These are phyloP conservation scores for Setaria italica DNA, from an alignment of 202 grass and related monocot genomes.

Conservation along the genomic window DNA sequence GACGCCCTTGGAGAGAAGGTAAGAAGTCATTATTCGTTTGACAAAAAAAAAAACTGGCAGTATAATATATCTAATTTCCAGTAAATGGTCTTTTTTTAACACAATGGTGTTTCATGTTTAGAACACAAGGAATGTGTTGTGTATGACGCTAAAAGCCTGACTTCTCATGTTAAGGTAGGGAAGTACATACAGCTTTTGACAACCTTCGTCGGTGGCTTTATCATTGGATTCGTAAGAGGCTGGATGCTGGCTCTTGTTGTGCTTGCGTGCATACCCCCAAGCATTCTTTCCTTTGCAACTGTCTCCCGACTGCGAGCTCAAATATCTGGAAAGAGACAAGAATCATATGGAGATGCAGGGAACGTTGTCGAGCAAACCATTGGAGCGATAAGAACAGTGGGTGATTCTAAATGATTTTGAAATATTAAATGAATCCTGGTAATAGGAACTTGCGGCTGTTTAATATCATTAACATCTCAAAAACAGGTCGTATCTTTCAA, in stretches of 20 bases:
- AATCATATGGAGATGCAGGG: slow-evolving; percentile 64
- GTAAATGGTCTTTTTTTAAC: background rate
- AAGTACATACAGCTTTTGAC: slow-evolving; percentile 73
- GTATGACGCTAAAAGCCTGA: background rate
- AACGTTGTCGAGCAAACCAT: slow-evolving; percentile 77
- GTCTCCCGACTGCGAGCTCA: slow-evolving; percentile 59
- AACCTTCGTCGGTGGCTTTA: slow-evolving; percentile 69
- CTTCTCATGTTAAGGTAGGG: slow-evolving; percentile 61
- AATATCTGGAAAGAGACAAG: slow-evolving; percentile 61
- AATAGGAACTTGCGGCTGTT: slow-evolving; percentile 4
- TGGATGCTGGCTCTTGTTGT: slow-evolving; percentile 80
- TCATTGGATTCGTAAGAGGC: slow-evolving; percentile 73
- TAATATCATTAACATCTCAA: slow-evolving; percentile 34
- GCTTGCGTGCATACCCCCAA: slow-evolving; percentile 60
- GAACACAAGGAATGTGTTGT: background rate
- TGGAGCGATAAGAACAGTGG: slow-evolving; percentile 73
- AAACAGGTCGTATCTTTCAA: slow-evolving; percentile 81
- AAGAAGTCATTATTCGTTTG: slow-evolving; percentile 16
- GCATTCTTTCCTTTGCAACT: slow-evolving; percentile 53
- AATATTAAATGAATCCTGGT: slow-evolving; percentile 14
- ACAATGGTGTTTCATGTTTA: slow-evolving; percentile 20
- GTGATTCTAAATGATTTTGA: slow-evolving; percentile 45
- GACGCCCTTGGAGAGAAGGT: slow-evolving; percentile 96
- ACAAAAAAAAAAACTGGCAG: background rate
- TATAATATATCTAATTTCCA: background rate